Base-by-base conservation (phyloP, 116 monocot genomes). In the Dioscorea cayenensis region DNA sequence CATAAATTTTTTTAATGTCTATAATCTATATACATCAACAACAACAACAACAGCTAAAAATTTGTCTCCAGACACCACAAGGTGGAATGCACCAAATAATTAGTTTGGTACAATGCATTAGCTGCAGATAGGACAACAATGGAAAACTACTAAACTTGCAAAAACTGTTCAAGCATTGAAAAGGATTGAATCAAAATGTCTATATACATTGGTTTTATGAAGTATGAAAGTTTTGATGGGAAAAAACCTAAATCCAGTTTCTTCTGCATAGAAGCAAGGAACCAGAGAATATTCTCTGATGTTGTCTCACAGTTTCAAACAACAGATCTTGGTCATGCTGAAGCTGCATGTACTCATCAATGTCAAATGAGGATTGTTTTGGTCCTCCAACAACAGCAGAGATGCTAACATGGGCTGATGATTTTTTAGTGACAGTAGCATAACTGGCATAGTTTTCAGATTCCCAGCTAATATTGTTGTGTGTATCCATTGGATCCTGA, bases 221-320 rank as follows among this genome's bases (percentile, higher is more conserved):
- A 55, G 16, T 16, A 55, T 55, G 17, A 16, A 16, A 55, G n/a
- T 4, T n/a, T 55, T n/a, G n/a, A 55, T 21, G 20, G 61, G 67
- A 28, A 71, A 62, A 28, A 71, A 62, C 19, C 71, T 72, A 72
- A 35, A 35, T 65, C 17, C 19, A 67, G 23, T 48, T 49, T 80
- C 77, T 79, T 60, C 72, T 68, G 64, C 85, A 86, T 14, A 84
- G 51, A 67, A 84, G n/a, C 23, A 90, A 61, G 60, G 66, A 16
- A 20, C 86, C 84, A n/a, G 79, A 77, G 19, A 77, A 76, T 65
- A 86, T 84, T 71, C 86, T 81, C 62, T 79, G 79, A 64, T 79
- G 76, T 59, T 84, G 83, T 27, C 73, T 74, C 58, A 71, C 69
- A 4, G 49, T 72, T 76, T 81, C 83, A 18, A 79, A 62, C 20